Evolutionary conservation across 495 filamentous ascomycete species (phyloP).

Genomic region (Daldinia vernicosa): DNA sequence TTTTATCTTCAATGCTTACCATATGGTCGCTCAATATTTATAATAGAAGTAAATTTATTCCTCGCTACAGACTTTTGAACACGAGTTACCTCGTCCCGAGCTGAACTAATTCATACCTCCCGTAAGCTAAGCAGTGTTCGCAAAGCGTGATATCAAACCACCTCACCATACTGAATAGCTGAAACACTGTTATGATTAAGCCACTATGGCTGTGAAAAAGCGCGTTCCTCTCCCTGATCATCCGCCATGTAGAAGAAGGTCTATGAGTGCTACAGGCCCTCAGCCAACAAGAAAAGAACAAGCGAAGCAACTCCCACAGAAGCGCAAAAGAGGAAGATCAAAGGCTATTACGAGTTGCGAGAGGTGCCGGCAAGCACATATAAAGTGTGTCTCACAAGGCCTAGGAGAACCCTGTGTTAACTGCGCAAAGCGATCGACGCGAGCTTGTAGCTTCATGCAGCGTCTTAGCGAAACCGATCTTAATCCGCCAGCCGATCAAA

Average conservation of each 20-base stretch:
- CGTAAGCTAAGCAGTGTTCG: background rate
- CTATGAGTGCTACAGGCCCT: background rate
- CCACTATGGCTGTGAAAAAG: conserved; percentile 1
- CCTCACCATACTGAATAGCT: background rate
- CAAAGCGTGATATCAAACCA: background rate
- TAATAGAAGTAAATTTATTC: background rate
- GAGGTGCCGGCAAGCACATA: conserved; percentile 31
- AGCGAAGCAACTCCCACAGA: background rate
- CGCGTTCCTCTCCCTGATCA: conserved; percentile 26
- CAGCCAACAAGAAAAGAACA: background rate
- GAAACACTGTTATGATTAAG: background rate
- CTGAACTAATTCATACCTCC: background rate
- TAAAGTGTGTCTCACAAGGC: conserved; percentile 31
- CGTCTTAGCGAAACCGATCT: background rate
- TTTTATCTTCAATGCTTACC: background rate
- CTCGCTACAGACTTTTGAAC: background rate
- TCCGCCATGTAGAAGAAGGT: conserved; percentile 2
- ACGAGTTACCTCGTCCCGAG: background rate
- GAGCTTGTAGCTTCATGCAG: conserved; percentile 25
- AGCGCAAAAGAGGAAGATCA: conserved; percentile 20
- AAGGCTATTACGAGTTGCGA: conserved; percentile 39
- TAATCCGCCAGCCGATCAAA: background rate
- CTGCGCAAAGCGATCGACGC: conserved; percentile 29
- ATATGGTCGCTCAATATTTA: background rate
- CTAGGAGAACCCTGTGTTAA: conserved; percentile 26